Conservation (phyloP, 345 rosid genomes). For the Citropsis articulata region DNA sequence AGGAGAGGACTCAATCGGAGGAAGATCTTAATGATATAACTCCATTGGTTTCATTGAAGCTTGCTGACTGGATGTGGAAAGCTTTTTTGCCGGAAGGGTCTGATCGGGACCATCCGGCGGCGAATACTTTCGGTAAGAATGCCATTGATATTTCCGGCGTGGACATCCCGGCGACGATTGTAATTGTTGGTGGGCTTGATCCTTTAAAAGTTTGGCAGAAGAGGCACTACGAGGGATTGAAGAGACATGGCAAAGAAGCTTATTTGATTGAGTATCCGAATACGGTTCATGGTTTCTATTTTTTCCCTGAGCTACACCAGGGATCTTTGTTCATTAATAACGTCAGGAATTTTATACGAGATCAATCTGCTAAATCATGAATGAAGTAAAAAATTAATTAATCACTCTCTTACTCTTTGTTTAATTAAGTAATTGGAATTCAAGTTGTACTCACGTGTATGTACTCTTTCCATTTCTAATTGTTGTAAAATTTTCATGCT, state of each 20-base stretch:
- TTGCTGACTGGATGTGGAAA: slow-evolving; percentile 13
- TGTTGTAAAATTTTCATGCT: too few relatives aligned
- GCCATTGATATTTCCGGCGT: slow-evolving; percentile 2
- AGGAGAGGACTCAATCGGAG: slow-evolving; percentile 23
- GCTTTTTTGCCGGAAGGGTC: slow-evolving; percentile 17
- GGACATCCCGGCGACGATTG: slow-evolving; percentile 9
- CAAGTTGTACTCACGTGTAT: too few relatives aligned
- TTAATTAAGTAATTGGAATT: too few relatives aligned
- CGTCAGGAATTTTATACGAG: slow-evolving; percentile 15
- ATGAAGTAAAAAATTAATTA: too few relatives aligned
- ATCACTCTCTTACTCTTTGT: too few relatives aligned
- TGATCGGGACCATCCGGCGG: slow-evolving; percentile 13
- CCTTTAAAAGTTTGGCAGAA: slow-evolving; percentile 31
- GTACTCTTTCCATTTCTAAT: too few relatives aligned
- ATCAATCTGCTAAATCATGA: background rate
- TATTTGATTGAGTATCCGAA: background rate
- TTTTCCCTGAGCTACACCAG: slow-evolving; percentile 25
- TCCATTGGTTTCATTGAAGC: background rate
- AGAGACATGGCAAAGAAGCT: slow-evolving; percentile 23
- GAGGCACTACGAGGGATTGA: slow-evolving; percentile 25
- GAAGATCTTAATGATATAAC: background rate
- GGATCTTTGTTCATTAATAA: slow-evolving; percentile 17
- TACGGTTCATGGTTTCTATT: slow-evolving; percentile 17
- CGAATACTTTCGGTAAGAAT: background rate
- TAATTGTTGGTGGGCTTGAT: slow-evolving; percentile 19